These are phyloP conservation scores for Hymenoscyphus fraxineus DNA, from an alignment of 2,329 filamentous ascomycete species.

Conservation along the genomic window DNA sequence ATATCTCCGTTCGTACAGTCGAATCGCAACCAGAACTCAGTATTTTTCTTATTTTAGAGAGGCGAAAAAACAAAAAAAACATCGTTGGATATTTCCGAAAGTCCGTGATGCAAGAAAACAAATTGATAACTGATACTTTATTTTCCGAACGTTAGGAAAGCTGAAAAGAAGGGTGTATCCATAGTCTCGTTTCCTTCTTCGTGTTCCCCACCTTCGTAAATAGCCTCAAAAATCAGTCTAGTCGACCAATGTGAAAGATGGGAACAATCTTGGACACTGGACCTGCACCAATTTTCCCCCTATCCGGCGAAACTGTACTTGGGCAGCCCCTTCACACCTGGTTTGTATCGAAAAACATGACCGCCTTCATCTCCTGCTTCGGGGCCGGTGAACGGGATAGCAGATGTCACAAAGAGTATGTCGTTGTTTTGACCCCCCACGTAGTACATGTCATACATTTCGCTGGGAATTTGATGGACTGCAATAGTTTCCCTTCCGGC, in stretches of 20 bases:
- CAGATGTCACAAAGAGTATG: constrained; percentile 36
- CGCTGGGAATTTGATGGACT: constrained; percentile 35
- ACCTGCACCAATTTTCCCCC: neutral
- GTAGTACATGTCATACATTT: constrained; percentile 37
- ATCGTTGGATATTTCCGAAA: neutral
- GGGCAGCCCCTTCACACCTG: constrained; percentile 29
- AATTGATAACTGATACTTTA: neutral
- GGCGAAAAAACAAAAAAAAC: neutral
- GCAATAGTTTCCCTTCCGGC: constrained; percentile 34
- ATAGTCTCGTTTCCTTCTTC: neutral
- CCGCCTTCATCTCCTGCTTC: constrained; percentile 36
- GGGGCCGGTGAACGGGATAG: constrained; percentile 26
- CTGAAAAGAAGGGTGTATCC: neutral
- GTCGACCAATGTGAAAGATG: constrained; percentile 1
- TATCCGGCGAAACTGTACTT: constrained; percentile 37
- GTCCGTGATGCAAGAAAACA: neutral
- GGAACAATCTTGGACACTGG: neutral
- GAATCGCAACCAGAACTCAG: neutral
- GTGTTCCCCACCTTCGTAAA: neutral
- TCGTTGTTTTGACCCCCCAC: constrained; percentile 36
- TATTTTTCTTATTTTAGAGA: constrained; percentile 2
- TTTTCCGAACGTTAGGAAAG: neutral
- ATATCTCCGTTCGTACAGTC: neutral
- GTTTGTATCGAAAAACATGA: constrained; percentile 36
- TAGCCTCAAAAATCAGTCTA: neutral